phyloP scores from a whole-genome alignment of 345 rosid species.

The Clarkia xantiana region DNA sequence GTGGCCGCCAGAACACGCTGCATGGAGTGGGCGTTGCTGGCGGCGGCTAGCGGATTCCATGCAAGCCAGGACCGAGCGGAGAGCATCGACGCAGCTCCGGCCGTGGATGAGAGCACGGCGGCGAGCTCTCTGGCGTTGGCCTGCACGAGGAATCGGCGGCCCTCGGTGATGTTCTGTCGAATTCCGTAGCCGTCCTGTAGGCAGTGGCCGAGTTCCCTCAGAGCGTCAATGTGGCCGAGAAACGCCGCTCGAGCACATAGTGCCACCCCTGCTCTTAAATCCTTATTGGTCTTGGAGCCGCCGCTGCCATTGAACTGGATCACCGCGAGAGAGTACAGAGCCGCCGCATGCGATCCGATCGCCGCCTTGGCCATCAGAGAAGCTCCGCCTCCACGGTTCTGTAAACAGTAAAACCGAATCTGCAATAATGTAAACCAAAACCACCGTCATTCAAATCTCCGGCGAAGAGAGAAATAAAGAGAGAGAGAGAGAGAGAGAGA shows the following conservation, averaged over 20 bases:
- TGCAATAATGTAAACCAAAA: neutral
- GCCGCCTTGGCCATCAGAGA: slow-evolving; percentile 5
- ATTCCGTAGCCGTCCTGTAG: slow-evolving; percentile 1
- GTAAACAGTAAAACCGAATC: slow-evolving; percentile 4
- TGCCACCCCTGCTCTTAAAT: neutral
- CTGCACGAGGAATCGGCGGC: neutral
- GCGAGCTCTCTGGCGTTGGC: slow-evolving; percentile 3
- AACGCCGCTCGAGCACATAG: neutral
- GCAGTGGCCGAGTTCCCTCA: slow-evolving; percentile 1
- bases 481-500: neutral
- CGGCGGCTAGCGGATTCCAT: neutral
- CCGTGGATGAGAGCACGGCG: neutral
- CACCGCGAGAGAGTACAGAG: slow-evolving; percentile 1
- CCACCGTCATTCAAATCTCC: too few species aligned
- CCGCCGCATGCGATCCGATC: neutral
- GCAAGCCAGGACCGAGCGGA: too few species aligned
- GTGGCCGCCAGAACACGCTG: too few species aligned
- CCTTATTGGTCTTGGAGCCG: neutral
- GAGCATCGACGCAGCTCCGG: neutral
- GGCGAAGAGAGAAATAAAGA: too few species aligned
- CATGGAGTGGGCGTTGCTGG: too few species aligned
- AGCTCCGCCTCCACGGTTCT: neutral
- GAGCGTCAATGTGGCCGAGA: neutral
- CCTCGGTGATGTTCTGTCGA: neutral
- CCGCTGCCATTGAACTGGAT: slow-evolving; percentile 2